phyloP scores from a whole-genome alignment of 164 flowering plant species.

The Euptelea pleiosperma region DNA sequence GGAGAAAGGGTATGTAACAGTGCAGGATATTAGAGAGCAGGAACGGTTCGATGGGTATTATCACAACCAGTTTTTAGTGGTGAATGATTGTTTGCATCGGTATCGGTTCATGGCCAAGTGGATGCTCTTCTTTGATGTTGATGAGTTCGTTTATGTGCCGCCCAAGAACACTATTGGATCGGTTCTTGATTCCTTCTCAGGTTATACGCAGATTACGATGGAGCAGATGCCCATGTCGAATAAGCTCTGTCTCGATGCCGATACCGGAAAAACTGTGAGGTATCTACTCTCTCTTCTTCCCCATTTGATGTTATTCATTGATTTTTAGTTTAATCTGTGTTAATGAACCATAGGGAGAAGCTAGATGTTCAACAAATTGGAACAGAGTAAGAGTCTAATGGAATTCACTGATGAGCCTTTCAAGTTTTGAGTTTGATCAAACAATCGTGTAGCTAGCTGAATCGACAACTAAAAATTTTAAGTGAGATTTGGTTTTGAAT shows the following conservation, averaged over 20 bases:
- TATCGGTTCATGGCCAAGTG: slow-evolving; percentile 70
- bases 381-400: neutral
- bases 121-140: slow-evolving; percentile 97
- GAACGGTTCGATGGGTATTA: slow-evolving; percentile 92
- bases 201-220: slow-evolving; percentile 69
- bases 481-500: slow-evolving; percentile 1
- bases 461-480: neutral
- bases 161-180: slow-evolving; percentile 52
- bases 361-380: neutral
- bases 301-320: neutral
- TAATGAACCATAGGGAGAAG: neutral
- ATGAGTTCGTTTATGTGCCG: slow-evolving; percentile 76
- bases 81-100: slow-evolving; percentile 89
- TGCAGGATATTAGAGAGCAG: slow-evolving; percentile 80
- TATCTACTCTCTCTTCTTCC: slow-evolving; percentile 14
- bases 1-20: slow-evolving; percentile 77
- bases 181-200: slow-evolving; percentile 48
- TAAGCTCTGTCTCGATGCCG: slow-evolving; percentile 57
- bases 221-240: slow-evolving; percentile 89
- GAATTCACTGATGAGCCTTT: too few species aligned
- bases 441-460: neutral
- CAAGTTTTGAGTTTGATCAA: neutral
- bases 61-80: slow-evolving; percentile 89
- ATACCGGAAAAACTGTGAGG: slow-evolving; percentile 49
- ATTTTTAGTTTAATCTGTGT: neutral